phyloP scores from a whole-genome alignment of 768 basidiomycete species.

The Suillus variegatus region DNA sequence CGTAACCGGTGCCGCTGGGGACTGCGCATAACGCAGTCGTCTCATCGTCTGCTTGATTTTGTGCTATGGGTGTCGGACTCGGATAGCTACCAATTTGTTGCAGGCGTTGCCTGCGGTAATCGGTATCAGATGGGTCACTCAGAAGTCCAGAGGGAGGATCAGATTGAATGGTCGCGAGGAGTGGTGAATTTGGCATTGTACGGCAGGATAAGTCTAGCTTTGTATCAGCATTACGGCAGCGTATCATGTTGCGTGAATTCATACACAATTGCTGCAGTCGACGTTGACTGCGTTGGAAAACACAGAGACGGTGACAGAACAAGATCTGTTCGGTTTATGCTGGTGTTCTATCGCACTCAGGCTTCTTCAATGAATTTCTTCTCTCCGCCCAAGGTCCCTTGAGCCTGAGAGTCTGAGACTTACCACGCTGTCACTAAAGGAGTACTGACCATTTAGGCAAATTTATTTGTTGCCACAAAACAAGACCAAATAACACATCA shows the following conservation, averaged over 20 bases:
- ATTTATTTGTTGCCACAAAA: neutral
- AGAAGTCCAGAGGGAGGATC: constrained; percentile 36
- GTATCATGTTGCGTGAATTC: neutral
- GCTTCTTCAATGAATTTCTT: neutral
- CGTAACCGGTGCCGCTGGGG: constrained; percentile 48
- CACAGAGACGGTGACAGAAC: neutral
- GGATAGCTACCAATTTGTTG: constrained; percentile 48
- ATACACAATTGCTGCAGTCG: neutral
- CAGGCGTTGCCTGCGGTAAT: constrained; percentile 62
- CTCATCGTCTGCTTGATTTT: constrained; percentile 28
- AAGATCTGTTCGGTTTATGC: neutral
- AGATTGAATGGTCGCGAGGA: constrained; percentile 7
- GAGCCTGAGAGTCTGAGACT: no score
- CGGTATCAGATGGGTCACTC: constrained; percentile 54
- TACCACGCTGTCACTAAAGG: neutral
- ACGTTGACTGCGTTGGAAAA: neutral
- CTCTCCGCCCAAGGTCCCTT: neutral
- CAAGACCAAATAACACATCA: constrained; percentile 15
- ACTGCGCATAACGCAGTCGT: constrained; percentile 35
- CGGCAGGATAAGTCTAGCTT: neutral
- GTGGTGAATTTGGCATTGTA: constrained; percentile 19
- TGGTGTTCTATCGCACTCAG: no score
- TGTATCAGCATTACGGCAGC: neutral
- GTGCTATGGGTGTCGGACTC: neutral
- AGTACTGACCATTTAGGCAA: neutral